A percentile compares a stretch with the other conserved stretches of the same genome.
phyloP scores from a whole-genome alignment of 1,284 basidiomycete genomes.

The Macrocystidia cucumis region DNA sequence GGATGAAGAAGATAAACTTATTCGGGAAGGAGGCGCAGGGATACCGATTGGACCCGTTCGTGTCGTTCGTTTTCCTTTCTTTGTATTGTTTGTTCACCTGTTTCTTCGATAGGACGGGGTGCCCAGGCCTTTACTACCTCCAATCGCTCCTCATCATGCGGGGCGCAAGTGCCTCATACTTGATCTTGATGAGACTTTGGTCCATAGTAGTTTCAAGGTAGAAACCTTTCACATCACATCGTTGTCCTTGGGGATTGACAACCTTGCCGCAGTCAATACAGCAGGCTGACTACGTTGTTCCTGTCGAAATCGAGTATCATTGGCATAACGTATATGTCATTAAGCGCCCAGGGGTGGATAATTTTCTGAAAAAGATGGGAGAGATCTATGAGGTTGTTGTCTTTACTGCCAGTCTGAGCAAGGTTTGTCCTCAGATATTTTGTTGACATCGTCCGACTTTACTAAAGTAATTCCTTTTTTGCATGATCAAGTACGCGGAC shows the following conservation, averaged over 20 bases:
- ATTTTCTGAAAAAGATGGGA: constrained; percentile 95
- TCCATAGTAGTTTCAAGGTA: constrained; percentile 92
- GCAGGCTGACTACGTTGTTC: constrained; percentile 96
- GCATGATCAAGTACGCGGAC: constrained; percentile 99
- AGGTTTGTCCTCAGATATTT: constrained; percentile 40
- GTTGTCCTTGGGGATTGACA: constrained; percentile 11
- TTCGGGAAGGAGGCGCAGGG: constrained; percentile 41
- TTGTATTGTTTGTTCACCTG: constrained; percentile 1
- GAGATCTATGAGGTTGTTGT: constrained; percentile 98
- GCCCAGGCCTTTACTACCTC: constrained; percentile 78
- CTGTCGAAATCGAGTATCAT: constrained; percentile 97
- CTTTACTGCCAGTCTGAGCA: constrained; percentile 96
- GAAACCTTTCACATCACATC: constrained; percentile 10
- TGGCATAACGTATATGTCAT: constrained; percentile 99
- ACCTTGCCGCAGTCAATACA: constrained; percentile 69
- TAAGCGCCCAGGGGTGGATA: constrained; percentile 97
- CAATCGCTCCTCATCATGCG: constrained; percentile 62
- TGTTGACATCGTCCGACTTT: constrained; percentile 7
- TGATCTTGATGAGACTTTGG: constrained; percentile 92
- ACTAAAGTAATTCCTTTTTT: constrained; percentile 10
- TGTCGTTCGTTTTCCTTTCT: constrained; percentile 12
- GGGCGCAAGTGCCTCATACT: constrained; percentile 92
- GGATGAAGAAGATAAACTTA: constrained; percentile 42
- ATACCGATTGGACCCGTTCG: constrained; percentile 48
- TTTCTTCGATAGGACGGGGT: constrained; percentile 62